These are phyloP conservation scores for Alternaria conjuncta DNA, from an alignment of 2,329 filamentous ascomycete genomes.

Conservation along the genomic window DNA sequence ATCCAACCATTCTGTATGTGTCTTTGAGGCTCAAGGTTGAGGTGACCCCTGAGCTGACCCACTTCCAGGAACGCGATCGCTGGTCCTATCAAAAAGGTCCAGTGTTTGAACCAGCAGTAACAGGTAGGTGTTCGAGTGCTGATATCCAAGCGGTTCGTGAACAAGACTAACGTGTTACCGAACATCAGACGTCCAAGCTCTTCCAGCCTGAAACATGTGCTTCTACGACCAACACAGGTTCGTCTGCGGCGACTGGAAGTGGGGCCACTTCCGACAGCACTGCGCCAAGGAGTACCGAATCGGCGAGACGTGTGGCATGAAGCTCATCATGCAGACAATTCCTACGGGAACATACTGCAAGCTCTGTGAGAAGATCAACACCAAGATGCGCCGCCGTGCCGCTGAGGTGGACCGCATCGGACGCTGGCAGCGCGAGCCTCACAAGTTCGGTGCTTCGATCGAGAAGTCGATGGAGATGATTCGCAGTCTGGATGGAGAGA, in stretches of 20 bases:
- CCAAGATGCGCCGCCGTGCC: slow-evolving; percentile 75
- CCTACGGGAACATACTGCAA: slow-evolving; percentile 73
- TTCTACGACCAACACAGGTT: slow-evolving; percentile 93
- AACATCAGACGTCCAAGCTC: slow-evolving; percentile 38
- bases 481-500: slow-evolving; percentile 72
- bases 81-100: slow-evolving; percentile 31
- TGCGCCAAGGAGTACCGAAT: slow-evolving; percentile 95
- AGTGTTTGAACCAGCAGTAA: slow-evolving; percentile 29
- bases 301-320: slow-evolving; percentile 95
- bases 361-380: slow-evolving; percentile 86
- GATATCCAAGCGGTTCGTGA: slow-evolving; percentile 36
- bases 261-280: slow-evolving; percentile 90
- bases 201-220: slow-evolving; percentile 70
- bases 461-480: slow-evolving; percentile 75
- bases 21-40: slow-evolving; percentile 27
- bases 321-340: slow-evolving; percentile 79
- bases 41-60: slow-evolving; percentile 41
- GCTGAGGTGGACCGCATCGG: slow-evolving; percentile 77
- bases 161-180: slow-evolving; percentile 38
- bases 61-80: slow-evolving; percentile 22
- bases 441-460: slow-evolving; percentile 64
- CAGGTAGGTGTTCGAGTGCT: slow-evolving; percentile 38
- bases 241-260: slow-evolving; percentile 89
- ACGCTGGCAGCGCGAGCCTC: slow-evolving; percentile 77
- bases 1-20: slow-evolving; percentile 46